Evolutionary conservation across 108 stramenopile species (phyloP).

Genomic region (Conticribra guillardii): DNA sequence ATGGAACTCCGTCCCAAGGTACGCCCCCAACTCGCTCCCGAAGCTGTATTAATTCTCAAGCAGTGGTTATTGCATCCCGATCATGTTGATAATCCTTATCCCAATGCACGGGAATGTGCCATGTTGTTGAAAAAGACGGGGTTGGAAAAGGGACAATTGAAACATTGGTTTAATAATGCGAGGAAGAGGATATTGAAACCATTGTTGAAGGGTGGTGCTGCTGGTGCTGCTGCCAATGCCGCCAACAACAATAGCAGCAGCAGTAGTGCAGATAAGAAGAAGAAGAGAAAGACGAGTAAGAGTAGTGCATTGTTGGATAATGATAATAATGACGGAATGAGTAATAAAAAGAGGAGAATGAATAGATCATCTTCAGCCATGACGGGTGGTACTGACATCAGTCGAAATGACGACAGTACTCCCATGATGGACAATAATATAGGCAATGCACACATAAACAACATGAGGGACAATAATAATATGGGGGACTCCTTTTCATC

Average conservation of each 20-base stretch:
- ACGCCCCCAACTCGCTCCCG: slow-evolving; percentile 36
- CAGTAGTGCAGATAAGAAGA: neutral
- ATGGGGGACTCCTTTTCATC: slow-evolving; percentile 2
- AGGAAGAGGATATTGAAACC: slow-evolving; percentile 48
- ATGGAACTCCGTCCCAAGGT: slow-evolving; percentile 22
- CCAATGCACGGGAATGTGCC: slow-evolving; percentile 24
- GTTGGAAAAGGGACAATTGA: slow-evolving; percentile 38
- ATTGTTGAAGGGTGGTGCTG: slow-evolving; percentile 13
- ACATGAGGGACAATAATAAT: neutral
- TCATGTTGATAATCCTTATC: slow-evolving; percentile 44
- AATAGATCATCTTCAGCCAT: neutral
- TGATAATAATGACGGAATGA: too few relatives aligned
- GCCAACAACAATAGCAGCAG: too few relatives aligned
- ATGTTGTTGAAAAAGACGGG: slow-evolving; percentile 26
- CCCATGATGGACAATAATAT: neutral
- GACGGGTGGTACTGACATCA: neutral
- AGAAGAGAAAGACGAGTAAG: slow-evolving; percentile 23
- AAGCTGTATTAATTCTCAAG: slow-evolving; percentile 29
- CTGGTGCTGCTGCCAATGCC: neutral
- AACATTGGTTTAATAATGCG: slow-evolving; percentile 52
- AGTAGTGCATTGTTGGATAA: too few relatives aligned
- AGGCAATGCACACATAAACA: neutral
- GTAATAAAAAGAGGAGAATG: too few relatives aligned
- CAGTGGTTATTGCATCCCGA: slow-evolving; percentile 34
- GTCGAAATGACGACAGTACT: too few relatives aligned